Evolutionary conservation across 345 rosid species (phyloP), one percentile per base, ranked within the genome.

Genomic region (Gossypioides kirkii): DNA sequence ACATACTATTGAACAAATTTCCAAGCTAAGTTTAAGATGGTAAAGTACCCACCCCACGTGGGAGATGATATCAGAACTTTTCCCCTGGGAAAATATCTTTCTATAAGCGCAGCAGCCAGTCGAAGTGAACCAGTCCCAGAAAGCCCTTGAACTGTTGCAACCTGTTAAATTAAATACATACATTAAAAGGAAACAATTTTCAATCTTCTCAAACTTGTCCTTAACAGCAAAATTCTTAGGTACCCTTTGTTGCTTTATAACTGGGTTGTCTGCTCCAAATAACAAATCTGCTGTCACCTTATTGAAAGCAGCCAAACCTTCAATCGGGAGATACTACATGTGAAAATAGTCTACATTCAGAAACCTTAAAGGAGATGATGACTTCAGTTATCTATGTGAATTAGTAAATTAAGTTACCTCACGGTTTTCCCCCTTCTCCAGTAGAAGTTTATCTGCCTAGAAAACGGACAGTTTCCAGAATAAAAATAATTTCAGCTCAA

Each of bases 61-160:
- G 97, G 99, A 79, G 99, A 86, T 54, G 99, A 92, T 76, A 95
- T 89, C 63, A 92, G 56, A 69, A 95, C 90, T 87, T 95, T 84
- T 4, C 91, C 96, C 68, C 99, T 94, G 9, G 96, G 89, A 74
- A 95, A 95, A 82, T 95, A 95, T 55, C 97, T 83, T 76, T 95
- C 97, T 38, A 92, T 89, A 69, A 95, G 91, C 74, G 96, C 99
- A 14, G 92, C 98, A 80, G 94, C 99, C 58, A 95, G 77, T 56
- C 99, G 84, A 66, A 95, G 84, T 70, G 99, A 95, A 74, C 99
- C 99, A 23, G 99, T 95, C 61, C 98, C 99, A 2, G 98, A 95
- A 72, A 95, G 99, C 75, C 99, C 95, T 74, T 95, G 99, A 79
- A 95, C 88, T 6, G 99, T 95, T 73, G 99, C 99, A 72, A 95